Conservation (phyloP, 2,329 filamentous ascomycete genomes). For the Beauveria asiatica region DNA sequence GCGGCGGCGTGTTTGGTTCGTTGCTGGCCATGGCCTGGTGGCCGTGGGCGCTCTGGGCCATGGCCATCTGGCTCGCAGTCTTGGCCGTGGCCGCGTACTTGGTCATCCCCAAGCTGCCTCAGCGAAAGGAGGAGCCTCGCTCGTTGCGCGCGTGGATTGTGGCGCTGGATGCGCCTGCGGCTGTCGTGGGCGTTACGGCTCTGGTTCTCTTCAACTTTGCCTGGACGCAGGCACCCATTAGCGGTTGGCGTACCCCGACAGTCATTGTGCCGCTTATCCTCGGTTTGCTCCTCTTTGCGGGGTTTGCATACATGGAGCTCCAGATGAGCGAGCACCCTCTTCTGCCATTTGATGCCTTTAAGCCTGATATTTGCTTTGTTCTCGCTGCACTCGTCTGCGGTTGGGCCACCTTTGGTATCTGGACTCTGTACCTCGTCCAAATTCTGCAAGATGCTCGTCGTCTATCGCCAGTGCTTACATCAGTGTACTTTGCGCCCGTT, state of each 20-base stretch:
- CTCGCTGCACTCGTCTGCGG: constrained; percentile 44
- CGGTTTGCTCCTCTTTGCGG: constrained; percentile 42
- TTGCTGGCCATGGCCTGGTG: constrained; percentile 35
- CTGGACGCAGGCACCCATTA: constrained; percentile 56
- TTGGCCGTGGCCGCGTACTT: constrained; percentile 24
- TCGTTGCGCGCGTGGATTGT: constrained; percentile 15
- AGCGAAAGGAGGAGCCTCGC: constrained; percentile 12
- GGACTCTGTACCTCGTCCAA: constrained; percentile 43
- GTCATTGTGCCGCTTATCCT: constrained; percentile 50
- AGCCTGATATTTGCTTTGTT: constrained; percentile 45
- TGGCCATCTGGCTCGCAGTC: constrained; percentile 26
- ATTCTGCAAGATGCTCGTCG: constrained; percentile 37
- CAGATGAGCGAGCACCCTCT: constrained; percentile 41
- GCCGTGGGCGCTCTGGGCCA: constrained; percentile 40
- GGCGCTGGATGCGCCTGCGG: constrained; percentile 32
- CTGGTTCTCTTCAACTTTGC: constrained; percentile 58
- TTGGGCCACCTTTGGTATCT: constrained; percentile 47
- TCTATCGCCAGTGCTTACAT: constrained; percentile 33
- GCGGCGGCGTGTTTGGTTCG: constrained; percentile 32
- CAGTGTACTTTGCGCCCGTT: constrained; percentile 36
- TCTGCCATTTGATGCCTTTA: constrained; percentile 42
- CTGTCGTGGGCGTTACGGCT: constrained; percentile 39
- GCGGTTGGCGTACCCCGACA: constrained; percentile 49
- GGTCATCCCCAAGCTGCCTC: constrained; percentile 25
- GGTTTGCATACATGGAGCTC: constrained; percentile 51